These are phyloP conservation scores for Cladosporium sp. DNA, from an alignment of 2,329 filamentous ascomycete genomes.

Conservation along the genomic window DNA sequence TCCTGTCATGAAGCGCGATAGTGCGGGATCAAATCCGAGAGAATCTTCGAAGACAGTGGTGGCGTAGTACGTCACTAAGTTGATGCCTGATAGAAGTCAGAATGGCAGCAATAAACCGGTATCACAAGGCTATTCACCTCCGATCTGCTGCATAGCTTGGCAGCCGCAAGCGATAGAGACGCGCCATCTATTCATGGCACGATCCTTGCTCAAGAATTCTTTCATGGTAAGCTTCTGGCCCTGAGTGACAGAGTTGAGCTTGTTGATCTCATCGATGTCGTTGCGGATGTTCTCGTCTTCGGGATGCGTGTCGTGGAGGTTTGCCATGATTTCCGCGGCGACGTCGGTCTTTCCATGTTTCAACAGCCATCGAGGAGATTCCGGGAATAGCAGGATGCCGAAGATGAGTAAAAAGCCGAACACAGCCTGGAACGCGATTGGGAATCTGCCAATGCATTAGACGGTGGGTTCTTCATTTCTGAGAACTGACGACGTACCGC, in stretches of 20 bases:
- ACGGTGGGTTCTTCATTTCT: background rate
- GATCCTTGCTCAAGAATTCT: constrained; percentile 14
- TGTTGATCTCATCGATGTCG: constrained; percentile 9
- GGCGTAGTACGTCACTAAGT: constrained; percentile 1
- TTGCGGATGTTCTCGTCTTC: constrained; percentile 1
- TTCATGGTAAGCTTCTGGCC: constrained; percentile 12
- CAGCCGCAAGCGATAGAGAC: constrained; percentile 1
- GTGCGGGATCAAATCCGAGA: constrained; percentile 16
- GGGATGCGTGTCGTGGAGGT: background rate
- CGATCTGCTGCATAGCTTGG: constrained; percentile 9
- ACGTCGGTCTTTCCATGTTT: constrained; percentile 20
- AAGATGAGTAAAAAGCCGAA: background rate
- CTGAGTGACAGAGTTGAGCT: constrained; percentile 14
- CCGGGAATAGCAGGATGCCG: constrained; percentile 22
- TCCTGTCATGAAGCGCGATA: constrained; percentile 18
- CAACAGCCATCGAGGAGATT: constrained; percentile 36
- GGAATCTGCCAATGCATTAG: background rate
- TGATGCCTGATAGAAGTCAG: background rate
- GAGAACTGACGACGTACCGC: background rate
- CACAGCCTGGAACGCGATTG: background rate
- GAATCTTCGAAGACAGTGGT: constrained; percentile 14
- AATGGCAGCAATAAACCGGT: background rate
- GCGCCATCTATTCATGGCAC: constrained; percentile 14
- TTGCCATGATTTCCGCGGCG: background rate
- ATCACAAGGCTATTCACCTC: background rate